Conservation (phyloP, 768 basidiomycete species). For the Myochromella boudieri region DNA sequence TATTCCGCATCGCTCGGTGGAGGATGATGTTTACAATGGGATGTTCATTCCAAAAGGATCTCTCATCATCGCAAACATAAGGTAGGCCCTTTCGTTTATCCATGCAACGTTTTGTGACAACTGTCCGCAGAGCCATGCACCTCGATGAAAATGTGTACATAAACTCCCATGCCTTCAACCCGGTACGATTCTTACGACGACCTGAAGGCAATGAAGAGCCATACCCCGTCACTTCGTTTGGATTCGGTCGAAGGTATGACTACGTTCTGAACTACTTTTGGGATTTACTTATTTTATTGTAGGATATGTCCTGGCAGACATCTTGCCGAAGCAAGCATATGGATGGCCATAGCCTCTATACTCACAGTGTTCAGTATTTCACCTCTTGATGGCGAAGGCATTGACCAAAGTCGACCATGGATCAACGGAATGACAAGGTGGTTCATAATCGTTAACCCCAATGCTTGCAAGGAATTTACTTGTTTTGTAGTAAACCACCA, state of each 20-base stretch:
- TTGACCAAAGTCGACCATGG: no score
- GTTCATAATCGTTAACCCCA: no score
- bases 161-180: background rate
- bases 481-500: no score
- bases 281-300: background rate
- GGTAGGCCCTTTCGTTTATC: background rate
- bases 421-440: no score
- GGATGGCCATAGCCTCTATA: slow-evolving; percentile 1
- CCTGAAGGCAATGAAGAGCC: background rate
- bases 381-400: no score
- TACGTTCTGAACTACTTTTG: background rate
- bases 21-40: no score
- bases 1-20: no score
- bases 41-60: background rate
- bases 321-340: background rate
- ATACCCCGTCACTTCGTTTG: background rate
- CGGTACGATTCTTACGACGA: background rate
- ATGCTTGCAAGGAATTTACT: no score
- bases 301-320: slow-evolving; percentile 2
- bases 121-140: background rate
- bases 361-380: no score
- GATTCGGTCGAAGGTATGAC: slow-evolving; percentile 2
- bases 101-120: background rate
- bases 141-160: no score
- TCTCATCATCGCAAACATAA: background rate